Evolutionary conservation across 139 green algal species (phyloP).

Genomic region (Micractinium sp.): DNA sequence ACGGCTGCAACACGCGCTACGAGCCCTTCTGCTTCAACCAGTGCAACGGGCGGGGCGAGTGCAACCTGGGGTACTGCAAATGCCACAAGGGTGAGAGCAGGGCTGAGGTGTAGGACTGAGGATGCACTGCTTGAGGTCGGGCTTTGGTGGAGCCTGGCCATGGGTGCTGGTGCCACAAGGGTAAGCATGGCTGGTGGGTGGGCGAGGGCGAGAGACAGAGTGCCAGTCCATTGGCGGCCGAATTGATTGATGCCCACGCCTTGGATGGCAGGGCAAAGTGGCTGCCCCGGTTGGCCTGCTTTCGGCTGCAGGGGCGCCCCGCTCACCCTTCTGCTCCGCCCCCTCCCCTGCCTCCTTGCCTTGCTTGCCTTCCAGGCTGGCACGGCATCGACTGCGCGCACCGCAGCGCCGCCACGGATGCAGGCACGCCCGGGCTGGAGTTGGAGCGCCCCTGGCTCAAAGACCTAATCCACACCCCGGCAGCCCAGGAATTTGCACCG

Average conservation of each 20-base stretch:
- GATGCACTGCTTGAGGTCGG: background rate
- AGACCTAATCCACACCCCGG: conserved; percentile 9
- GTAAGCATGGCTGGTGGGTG: background rate
- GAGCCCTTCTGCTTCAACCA: conserved; percentile 56
- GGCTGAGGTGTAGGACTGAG: background rate
- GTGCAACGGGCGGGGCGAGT: conserved; percentile 62
- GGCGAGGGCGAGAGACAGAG: too few species aligned
- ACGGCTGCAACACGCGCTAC: background rate
- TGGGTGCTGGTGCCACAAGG: conserved; percentile 40
- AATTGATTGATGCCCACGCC: too few species aligned
- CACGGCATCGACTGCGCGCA: conserved; percentile 62
- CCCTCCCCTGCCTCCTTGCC: background rate
- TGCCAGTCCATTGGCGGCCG: too few species aligned
- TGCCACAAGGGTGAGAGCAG: background rate
- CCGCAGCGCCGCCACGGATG: conserved; percentile 15
- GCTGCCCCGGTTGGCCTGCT: background rate
- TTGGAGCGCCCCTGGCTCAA: background rate
- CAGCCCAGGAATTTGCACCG: background rate
- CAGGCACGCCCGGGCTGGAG: background rate
- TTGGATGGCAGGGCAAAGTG: background rate
- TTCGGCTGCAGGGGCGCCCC: background rate
- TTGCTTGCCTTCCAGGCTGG: conserved; percentile 12
- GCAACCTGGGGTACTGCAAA: conserved; percentile 63
- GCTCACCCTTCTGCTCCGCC: background rate
- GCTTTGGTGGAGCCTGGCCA: background rate